phyloP scores from a whole-genome alignment of 2,329 filamentous ascomycete genomes.

The Capronia americana region DNA sequence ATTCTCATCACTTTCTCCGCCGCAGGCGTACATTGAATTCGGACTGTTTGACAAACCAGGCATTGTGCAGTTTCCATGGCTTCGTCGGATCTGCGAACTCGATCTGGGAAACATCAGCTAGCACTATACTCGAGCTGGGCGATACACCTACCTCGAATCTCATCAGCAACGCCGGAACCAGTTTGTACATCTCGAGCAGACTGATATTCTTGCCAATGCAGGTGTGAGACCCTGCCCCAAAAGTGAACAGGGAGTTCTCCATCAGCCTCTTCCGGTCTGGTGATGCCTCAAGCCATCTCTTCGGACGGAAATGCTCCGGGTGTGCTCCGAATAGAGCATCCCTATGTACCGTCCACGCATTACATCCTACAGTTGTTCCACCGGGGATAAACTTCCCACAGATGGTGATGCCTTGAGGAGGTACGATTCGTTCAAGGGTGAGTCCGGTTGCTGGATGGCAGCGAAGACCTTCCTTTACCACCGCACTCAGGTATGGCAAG shows the following conservation, averaged over 20 bases:
- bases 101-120: slow-evolving; percentile 15
- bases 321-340: slow-evolving; percentile 51
- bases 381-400: slow-evolving; percentile 29
- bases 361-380: slow-evolving; percentile 31
- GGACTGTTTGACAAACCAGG: slow-evolving; percentile 36
- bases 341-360: slow-evolving; percentile 50
- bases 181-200: slow-evolving; percentile 40
- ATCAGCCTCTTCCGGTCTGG: slow-evolving; percentile 54
- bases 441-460: slow-evolving; percentile 38
- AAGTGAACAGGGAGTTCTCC: slow-evolving; percentile 52
- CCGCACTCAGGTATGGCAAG: slow-evolving; percentile 42
- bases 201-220: slow-evolving; percentile 41
- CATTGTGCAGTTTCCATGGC: slow-evolving; percentile 33
- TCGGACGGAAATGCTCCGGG: slow-evolving; percentile 57
- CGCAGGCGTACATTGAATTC: slow-evolving; percentile 30
- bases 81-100: slow-evolving; percentile 27
- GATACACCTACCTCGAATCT: slow-evolving; percentile 28
- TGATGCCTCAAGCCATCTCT: slow-evolving; percentile 69
- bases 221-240: slow-evolving; percentile 60
- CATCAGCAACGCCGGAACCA: slow-evolving; percentile 37
- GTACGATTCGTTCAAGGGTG: slow-evolving; percentile 39
- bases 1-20: not conserved
- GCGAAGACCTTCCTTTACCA: slow-evolving; percentile 48
- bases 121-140: not conserved
- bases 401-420: slow-evolving; percentile 28